Conservation (phyloP, 495 filamentous ascomycete genomes). For the Aeminium ludgeri region DNA sequence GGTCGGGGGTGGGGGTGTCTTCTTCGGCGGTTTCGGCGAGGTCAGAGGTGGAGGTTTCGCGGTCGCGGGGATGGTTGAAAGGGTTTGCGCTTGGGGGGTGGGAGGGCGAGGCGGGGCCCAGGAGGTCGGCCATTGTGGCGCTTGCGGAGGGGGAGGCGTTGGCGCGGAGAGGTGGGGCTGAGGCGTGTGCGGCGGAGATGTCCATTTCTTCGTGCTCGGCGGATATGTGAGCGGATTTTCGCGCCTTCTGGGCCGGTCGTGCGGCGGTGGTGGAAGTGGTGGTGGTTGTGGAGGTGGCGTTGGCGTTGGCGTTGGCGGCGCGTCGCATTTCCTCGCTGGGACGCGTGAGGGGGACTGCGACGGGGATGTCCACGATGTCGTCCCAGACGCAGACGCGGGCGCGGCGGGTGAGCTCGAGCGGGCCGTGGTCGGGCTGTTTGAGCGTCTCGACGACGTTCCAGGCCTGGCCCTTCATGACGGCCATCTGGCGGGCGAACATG, state of each 20-base stretch:
- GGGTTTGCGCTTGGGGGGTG: slow-evolving; percentile 59
- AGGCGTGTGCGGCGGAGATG: slow-evolving; percentile 50
- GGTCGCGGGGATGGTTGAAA: slow-evolving; percentile 58
- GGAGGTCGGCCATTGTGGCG: slow-evolving; percentile 39
- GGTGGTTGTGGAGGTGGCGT: not conserved
- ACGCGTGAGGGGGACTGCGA: slow-evolving; percentile 73
- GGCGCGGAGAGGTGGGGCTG: no score
- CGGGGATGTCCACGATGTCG: slow-evolving; percentile 85
- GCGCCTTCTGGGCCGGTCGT: slow-evolving; percentile 34
- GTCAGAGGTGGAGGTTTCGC: slow-evolving; percentile 27
- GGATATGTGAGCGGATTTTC: slow-evolving; percentile 15
- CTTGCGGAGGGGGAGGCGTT: no score
- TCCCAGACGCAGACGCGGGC: slow-evolving; percentile 95
- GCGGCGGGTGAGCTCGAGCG: slow-evolving; percentile 77
- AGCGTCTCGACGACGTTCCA: slow-evolving; percentile 98
- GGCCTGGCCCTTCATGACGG: slow-evolving; percentile 97
- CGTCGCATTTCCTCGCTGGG: slow-evolving; percentile 59
- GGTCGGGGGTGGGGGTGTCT: no score
- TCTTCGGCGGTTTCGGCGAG: no score
- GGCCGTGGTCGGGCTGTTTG: slow-evolving; percentile 80
- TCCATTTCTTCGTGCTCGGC: slow-evolving; percentile 72
- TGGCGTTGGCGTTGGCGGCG: slow-evolving; percentile 23
- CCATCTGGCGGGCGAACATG: slow-evolving; percentile 94
- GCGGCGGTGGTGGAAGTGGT: no score
- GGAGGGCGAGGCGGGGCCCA: slow-evolving; percentile 45